Percentiles rank a stretch among this genome's conserved stretches.
Evolutionary conservation across 1,139 yeast genomes (phyloP).

Genomic region (Suhomyces wounanorum): DNA sequence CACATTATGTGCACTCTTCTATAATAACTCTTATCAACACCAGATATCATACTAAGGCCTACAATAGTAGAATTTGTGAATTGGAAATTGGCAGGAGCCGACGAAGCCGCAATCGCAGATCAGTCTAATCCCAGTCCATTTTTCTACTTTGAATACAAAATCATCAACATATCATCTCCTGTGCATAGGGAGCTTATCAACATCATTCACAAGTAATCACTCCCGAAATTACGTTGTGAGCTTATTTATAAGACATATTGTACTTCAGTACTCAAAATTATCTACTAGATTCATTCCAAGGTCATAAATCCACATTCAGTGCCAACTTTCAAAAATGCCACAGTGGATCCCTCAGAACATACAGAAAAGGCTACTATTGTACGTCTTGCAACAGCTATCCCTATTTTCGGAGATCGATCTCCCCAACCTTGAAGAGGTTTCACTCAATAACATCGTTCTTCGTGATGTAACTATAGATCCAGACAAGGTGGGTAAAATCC

Average conservation of each 20-base stretch:
- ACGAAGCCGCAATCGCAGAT: neutral
- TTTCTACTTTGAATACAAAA: neutral
- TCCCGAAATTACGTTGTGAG: neutral
- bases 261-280: neutral
- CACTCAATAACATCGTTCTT: conserved; percentile 56
- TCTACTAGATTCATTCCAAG: neutral
- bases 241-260: neutral
- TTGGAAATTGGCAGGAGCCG: neutral
- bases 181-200: neutral
- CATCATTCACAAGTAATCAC: neutral
- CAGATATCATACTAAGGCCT: neutral
- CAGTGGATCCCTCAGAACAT: conserved; percentile 84
- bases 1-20: neutral
- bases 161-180: neutral
- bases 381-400: conserved; percentile 80
- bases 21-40: neutral
- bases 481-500: conserved; percentile 62
- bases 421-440: conserved; percentile 75
- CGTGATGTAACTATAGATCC: conserved; percentile 71
- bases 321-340: conserved; percentile 27
- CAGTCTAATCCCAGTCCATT: neutral
- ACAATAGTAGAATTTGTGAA: neutral
- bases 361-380: conserved; percentile 76
- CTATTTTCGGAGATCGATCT: conserved; percentile 80
- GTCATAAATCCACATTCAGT: neutral